phyloP scores from a whole-genome alignment of 1,284 basidiomycete genomes.

The Puccinia hordei region DNA sequence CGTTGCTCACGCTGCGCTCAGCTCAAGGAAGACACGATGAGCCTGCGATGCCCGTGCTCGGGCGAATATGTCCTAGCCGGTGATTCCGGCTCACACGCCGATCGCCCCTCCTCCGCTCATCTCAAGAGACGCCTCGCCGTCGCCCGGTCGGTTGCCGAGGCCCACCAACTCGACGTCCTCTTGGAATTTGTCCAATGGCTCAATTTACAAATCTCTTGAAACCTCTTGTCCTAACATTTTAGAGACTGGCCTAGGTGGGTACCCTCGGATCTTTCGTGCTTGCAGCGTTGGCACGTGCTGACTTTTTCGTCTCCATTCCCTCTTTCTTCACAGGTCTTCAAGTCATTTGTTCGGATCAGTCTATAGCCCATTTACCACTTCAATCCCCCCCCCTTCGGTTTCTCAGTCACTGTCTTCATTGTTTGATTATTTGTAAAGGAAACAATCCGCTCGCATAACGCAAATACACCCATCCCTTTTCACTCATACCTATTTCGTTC shows the following conservation, averaged over 20 bases:
- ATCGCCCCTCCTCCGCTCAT: conserved; percentile 20
- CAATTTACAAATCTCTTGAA: conserved; percentile 16
- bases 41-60: conserved; percentile 82
- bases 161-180: conserved; percentile 53
- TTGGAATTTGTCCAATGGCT: conserved; percentile 47
- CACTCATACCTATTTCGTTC: no score
- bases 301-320: neutral
- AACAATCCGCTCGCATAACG: no score
- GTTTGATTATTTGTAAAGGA: no score
- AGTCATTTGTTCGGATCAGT: no score
- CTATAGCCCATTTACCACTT: no score
- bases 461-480: no score
- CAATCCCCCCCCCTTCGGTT: no score
- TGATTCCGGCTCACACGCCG: conserved; percentile 11
- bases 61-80: conserved; percentile 68
- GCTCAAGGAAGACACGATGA: conserved; percentile 81
- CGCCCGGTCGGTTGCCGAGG: conserved; percentile 54
- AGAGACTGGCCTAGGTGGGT: neutral
- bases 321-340: neutral
- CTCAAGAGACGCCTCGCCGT: conserved; percentile 53
- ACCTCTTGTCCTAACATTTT: neutral
- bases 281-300: neutral
- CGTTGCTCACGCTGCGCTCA: conserved; percentile 81
- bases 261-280: neutral
- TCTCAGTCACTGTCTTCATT: no score